Evolutionary conservation across 208 protist genomes (phyloP), one percentile per base, ranked within the genome.

Genomic region (Leishmania tropica): DNA sequence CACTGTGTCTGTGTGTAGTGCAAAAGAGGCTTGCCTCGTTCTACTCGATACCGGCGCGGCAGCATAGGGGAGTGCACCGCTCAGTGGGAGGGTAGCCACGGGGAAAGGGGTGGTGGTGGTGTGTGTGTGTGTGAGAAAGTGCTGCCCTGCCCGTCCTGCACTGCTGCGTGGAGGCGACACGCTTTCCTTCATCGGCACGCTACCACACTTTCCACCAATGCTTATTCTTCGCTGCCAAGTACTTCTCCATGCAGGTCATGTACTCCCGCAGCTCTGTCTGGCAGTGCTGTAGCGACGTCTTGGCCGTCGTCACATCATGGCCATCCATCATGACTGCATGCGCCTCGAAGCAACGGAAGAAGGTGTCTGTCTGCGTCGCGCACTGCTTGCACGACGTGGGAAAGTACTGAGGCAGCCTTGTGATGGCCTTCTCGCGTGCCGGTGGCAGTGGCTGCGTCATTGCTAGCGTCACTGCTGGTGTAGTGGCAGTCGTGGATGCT

Each of bases 311-410:
- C 65, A 75, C 86, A 75, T 96, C 93, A n/a, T 75, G 85, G 1
- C 86, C 85, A 42, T 88, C 74, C 72, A 85, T 65, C 93, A 96
- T 96, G 42, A 93, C 72, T 40, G 93, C 93, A 64, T 93, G 85
- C 62, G 90, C 10, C 79, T 96, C 91, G 83, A 96, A 96, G 78
- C 93, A 96, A 4, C 83, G 56, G 74, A 96, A 96, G 79, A 96
- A 96, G 28, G 71, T 31, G 11, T 94, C 81, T 17, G 93, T 93
- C 62, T 56, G 72, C 47, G 76, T 65, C 0, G 79, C 62, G 85
- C 93, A 96, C 77, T 90, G 72, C 74, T 86, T 88, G 62, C 88
- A 88, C 15, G 81, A 87, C n/a, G 90, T 94, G 3, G 93, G 93
- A 76, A 96, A 96, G 88, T 95, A 96, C 10, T 28, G 83, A 13